Evolutionary conservation across 371 early-diverging fungal genomes (phyloP).

Genomic region (Mortierella sp.): DNA sequence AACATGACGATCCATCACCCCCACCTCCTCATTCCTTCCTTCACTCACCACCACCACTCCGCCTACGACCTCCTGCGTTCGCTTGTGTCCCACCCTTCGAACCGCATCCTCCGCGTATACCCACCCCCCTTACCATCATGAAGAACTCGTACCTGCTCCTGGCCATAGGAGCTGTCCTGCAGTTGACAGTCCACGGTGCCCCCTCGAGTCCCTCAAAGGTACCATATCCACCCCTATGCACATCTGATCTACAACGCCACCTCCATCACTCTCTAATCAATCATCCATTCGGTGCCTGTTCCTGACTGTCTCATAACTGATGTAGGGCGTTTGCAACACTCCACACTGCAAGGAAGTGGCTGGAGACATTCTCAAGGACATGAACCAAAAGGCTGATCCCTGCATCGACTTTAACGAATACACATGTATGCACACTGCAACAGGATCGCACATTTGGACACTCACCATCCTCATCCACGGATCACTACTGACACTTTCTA

Average conservation of each 20-base stretch:
- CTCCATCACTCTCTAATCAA: too few species aligned
- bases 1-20: too few species aligned
- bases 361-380: not conserved
- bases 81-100: not conserved
- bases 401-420: constrained; percentile 1
- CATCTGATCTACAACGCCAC: not conserved
- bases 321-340: constrained; percentile 10
- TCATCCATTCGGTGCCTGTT: not conserved
- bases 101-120: not conserved
- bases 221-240: not conserved
- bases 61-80: too few species aligned
- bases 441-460: not conserved
- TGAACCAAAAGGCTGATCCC: not conserved
- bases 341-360: not conserved
- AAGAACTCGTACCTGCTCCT: not conserved
- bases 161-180: constrained; percentile 7
- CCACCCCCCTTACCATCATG: not conserved
- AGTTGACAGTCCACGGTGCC: constrained; percentile 6
- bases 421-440: constrained; percentile 1
- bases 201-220: not conserved
- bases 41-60: too few species aligned
- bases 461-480: not conserved
- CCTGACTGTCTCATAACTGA: not conserved
- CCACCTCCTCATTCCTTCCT: too few species aligned
- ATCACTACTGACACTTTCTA: too few species aligned